phyloP scores from a whole-genome alignment of 768 basidiomycete species.

The Tephrocybe sp. region DNA sequence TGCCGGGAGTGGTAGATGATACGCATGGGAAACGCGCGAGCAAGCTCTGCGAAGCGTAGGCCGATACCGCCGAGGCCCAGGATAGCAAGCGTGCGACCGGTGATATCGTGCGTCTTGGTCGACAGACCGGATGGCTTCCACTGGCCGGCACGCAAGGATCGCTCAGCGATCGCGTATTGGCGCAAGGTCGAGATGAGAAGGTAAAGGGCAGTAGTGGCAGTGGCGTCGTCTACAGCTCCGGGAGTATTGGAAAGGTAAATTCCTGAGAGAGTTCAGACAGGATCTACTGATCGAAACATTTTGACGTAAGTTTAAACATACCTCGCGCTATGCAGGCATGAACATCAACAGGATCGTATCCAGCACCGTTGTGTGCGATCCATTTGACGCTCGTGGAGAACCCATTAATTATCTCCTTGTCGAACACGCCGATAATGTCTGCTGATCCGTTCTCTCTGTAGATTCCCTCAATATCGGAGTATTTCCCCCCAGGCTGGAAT shows the following conservation, averaged over 20 bases:
- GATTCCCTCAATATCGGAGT: slow-evolving; percentile 69
- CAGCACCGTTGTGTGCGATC: slow-evolving; percentile 93
- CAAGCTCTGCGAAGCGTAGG: slow-evolving; percentile 65
- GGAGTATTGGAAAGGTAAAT: slow-evolving; percentile 88
- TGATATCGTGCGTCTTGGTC: slow-evolving; percentile 57
- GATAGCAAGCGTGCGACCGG: slow-evolving; percentile 68
- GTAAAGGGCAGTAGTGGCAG: slow-evolving; percentile 86
- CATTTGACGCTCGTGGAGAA: slow-evolving; percentile 72
- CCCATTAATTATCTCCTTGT: slow-evolving; percentile 71
- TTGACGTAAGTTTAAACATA: slow-evolving; percentile 24
- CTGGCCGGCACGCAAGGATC: slow-evolving; percentile 49
- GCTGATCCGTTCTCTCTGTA: slow-evolving; percentile 77
- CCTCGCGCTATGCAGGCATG: slow-evolving; percentile 70
- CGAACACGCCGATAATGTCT: slow-evolving; percentile 70
- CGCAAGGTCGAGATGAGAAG: slow-evolving; percentile 78
- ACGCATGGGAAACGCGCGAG: slow-evolving; percentile 85
- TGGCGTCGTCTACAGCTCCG: slow-evolving; percentile 87
- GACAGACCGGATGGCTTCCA: slow-evolving; percentile 62
- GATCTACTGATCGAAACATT: background rate
- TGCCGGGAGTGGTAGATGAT: slow-evolving; percentile 78
- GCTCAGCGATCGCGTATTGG: slow-evolving; percentile 68
- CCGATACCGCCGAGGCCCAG: slow-evolving; percentile 82
- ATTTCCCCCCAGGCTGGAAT: slow-evolving; percentile 68
- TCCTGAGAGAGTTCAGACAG: slow-evolving; percentile 35
- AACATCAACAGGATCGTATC: slow-evolving; percentile 89